These are phyloP conservation scores for Coemansia biformis DNA, from an alignment of 192 early-diverging fungal species.

Conservation along the genomic window DNA sequence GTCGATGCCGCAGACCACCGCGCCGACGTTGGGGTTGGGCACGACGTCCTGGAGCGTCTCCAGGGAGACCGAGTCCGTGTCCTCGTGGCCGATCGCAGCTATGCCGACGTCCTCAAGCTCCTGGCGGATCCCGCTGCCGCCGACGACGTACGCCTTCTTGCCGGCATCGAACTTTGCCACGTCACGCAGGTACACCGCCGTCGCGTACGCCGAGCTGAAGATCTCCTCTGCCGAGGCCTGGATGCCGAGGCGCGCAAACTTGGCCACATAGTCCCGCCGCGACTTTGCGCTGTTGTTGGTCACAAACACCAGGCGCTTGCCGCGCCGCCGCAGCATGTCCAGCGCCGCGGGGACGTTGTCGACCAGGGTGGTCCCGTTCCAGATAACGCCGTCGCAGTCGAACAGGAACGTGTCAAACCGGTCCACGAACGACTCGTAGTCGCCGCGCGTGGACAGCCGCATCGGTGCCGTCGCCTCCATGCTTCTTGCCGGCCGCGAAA, in stretches of 20 bases:
- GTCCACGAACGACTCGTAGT: slow-evolving; percentile 62
- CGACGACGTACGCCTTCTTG: slow-evolving; percentile 90
- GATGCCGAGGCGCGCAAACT: slow-evolving; percentile 79
- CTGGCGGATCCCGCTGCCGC: slow-evolving; percentile 78
- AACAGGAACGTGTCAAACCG: slow-evolving; percentile 88
- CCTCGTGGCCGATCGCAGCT: slow-evolving; percentile 51
- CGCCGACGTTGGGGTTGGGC: slow-evolving; percentile 67
- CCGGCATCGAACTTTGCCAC: slow-evolving; percentile 74
- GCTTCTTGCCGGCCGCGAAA: too few species aligned
- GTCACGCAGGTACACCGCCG: slow-evolving; percentile 86
- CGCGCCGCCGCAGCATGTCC: slow-evolving; percentile 63
- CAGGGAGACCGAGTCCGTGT: slow-evolving; percentile 49
- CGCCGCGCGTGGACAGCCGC: slow-evolving; percentile 18
- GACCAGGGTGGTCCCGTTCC: slow-evolving; percentile 71
- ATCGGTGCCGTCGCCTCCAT: slow-evolving; percentile 18
- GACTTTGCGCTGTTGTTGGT: slow-evolving; percentile 97
- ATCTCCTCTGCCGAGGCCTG: slow-evolving; percentile 78
- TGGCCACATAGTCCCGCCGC: slow-evolving; percentile 68
- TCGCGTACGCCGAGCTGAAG: slow-evolving; percentile 87
- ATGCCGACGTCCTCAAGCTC: slow-evolving; percentile 84
- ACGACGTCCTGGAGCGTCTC: slow-evolving; percentile 57
- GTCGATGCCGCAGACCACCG: slow-evolving; percentile 93
- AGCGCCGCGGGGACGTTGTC: slow-evolving; percentile 67
- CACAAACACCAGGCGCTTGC: slow-evolving; percentile 91
- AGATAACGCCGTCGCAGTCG: slow-evolving; percentile 98